phyloP scores from a whole-genome alignment of 2,329 filamentous ascomycete species.

The Ceratocystis eucalypticola region DNA sequence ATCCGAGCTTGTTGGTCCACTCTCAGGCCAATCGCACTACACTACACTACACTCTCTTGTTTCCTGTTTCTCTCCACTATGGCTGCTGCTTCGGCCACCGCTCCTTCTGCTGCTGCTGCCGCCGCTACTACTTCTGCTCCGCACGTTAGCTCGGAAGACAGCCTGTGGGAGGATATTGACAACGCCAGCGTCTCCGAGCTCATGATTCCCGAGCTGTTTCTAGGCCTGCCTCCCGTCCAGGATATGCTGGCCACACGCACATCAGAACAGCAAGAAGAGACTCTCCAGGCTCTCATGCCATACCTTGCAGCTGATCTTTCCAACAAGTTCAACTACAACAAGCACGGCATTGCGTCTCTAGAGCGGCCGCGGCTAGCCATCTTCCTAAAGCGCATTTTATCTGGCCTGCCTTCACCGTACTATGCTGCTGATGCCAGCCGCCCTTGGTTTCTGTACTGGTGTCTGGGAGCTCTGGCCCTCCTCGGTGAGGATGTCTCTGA shows the following conservation, averaged over 20 bases:
- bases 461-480: conserved; percentile 57
- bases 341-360: conserved; percentile 61
- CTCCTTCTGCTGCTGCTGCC: background rate
- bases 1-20: background rate
- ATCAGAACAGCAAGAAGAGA: conserved; percentile 53
- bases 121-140: background rate
- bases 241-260: conserved; percentile 56
- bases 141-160: background rate
- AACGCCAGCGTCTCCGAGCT: background rate
- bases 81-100: background rate
- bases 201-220: conserved; percentile 43
- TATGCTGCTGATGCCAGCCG: conserved; percentile 70
- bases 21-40: background rate
- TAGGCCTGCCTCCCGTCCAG: conserved; percentile 43
- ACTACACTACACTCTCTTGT: background rate
- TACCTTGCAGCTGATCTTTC: conserved; percentile 38
- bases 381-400: conserved; percentile 48
- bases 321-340: conserved; percentile 47
- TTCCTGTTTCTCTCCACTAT: background rate
- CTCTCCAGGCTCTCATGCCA: conserved; percentile 53
- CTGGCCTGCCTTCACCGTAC: conserved; percentile 54
- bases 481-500: conserved; percentile 59
- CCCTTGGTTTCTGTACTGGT: conserved; percentile 95
- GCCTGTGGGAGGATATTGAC: conserved; percentile 19
- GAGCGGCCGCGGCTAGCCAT: conserved; percentile 46